Conservation (phyloP, 2,329 filamentous ascomycete species). For the Sordariomycetes sp. region DNA sequence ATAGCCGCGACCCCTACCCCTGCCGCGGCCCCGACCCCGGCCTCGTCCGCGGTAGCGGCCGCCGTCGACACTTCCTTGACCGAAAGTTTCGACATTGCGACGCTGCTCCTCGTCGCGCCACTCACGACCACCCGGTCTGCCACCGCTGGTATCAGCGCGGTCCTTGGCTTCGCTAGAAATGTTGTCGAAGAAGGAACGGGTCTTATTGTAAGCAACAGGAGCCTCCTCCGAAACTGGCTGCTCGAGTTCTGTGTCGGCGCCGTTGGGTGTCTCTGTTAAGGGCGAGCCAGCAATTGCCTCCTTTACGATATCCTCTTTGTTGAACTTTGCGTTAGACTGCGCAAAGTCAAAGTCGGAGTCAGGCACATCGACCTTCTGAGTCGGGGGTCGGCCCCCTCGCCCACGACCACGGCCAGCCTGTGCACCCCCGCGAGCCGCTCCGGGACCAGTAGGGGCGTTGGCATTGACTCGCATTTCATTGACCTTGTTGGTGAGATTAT, state of each 20-base stretch:
- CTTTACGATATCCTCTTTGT: slow-evolving; percentile 57
- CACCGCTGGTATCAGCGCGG: slow-evolving; percentile 61
- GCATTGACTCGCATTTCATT: slow-evolving; percentile 67
- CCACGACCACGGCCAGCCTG: slow-evolving; percentile 40
- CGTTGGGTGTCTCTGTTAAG: slow-evolving; percentile 39
- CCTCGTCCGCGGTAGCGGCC: slow-evolving; percentile 72
- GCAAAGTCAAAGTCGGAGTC: slow-evolving; percentile 90
- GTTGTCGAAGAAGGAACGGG: slow-evolving; percentile 92
- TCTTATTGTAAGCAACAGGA: slow-evolving; percentile 68
- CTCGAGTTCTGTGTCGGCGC: slow-evolving; percentile 21
- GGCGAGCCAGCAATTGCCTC: slow-evolving; percentile 80
- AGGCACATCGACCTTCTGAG: slow-evolving; percentile 73
- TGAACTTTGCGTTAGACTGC: slow-evolving; percentile 36
- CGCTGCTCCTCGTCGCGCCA: slow-evolving; percentile 90
- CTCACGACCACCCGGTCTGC: slow-evolving; percentile 69
- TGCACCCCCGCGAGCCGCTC: slow-evolving; percentile 9
- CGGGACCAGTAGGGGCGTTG: slow-evolving; percentile 25
- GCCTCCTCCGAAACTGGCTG: slow-evolving; percentile 31
- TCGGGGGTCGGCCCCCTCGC: slow-evolving; percentile 33
- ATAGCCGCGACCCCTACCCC: slow-evolving; percentile 28
- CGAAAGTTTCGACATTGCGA: slow-evolving; percentile 96
- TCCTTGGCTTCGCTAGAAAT: slow-evolving; percentile 93
- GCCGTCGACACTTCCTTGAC: slow-evolving; percentile 87
- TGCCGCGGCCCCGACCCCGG: slow-evolving; percentile 55
- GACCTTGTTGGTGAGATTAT: slow-evolving; percentile 66